A percentile compares a stretch with the other conserved stretches of the same genome.
Conservation (phyloP, 176 grass and related monocot species). For the bread wheat (Triticum aestivum) region IWGSC_CS_RefSeq_v2.1 NC_057798.1:20370399-20370898, state of each 20-base stretch:
- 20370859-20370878: constrained; percentile 15
- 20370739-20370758: not conserved
- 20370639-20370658: constrained; percentile 25
- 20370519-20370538: constrained; percentile 9
- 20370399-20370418: no score
- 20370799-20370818: constrained; percentile 9
- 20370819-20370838: not conserved
- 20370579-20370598: constrained; percentile 25
- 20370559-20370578: constrained; percentile 21
- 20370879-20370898: not conserved
- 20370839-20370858: constrained; percentile 42
- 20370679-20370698: not conserved
- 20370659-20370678: not conserved
- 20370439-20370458: no score
- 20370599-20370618: not conserved
- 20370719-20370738: not conserved
- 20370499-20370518: constrained; percentile 9
- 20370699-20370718: not conserved
- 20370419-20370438: no score
- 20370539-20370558: constrained; percentile 15
- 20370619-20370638: not conserved
- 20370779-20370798: not conserved
- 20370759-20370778: not conserved
- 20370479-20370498: not conserved
- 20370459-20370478: no score